Evolutionary conservation across 805 yeast genomes (phyloP).

Genomic region (Hanseniaspora nectarophila): DNA sequence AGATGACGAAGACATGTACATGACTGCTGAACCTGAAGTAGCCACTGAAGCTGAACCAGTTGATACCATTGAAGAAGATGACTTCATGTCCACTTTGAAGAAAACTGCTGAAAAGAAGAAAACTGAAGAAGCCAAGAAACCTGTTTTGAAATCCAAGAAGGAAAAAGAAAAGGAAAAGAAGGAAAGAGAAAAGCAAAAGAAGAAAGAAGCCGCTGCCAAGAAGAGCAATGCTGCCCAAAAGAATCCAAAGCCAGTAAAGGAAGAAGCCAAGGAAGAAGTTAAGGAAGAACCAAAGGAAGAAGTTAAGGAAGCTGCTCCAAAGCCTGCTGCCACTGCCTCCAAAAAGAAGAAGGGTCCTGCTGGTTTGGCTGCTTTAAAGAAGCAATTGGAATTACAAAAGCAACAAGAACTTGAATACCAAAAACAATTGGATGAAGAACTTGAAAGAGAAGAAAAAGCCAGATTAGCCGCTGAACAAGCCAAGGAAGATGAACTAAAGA

Average conservation of each 20-base stretch:
- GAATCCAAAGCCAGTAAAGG: slow-evolving; percentile 15
- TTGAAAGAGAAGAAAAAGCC: slow-evolving; percentile 36
- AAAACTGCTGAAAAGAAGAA: slow-evolving; percentile 67
- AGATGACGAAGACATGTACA: slow-evolving; percentile 45
- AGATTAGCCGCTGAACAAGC: slow-evolving; percentile 33
- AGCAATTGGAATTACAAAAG: slow-evolving; percentile 77
- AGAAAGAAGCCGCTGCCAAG: slow-evolving; percentile 43
- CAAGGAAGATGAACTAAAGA: slow-evolving; percentile 46
- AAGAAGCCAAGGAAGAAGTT: slow-evolving; percentile 17
- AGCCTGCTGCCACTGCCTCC: slow-evolving; percentile 31
- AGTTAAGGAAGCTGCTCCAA: slow-evolving; percentile 30
- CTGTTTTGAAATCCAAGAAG: slow-evolving; percentile 76
- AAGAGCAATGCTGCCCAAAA: slow-evolving; percentile 29
- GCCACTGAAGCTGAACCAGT: slow-evolving; percentile 27
- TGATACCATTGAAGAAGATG: slow-evolving; percentile 36
- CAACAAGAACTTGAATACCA: slow-evolving; percentile 77
- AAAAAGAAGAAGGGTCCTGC: slow-evolving; percentile 76
- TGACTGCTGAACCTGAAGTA: slow-evolving; percentile 18
- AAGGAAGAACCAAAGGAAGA: slow-evolving; percentile 31
- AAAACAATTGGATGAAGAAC: slow-evolving; percentile 66
- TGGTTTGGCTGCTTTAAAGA: slow-evolving; percentile 80
- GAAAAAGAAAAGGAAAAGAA: slow-evolving; percentile 93
- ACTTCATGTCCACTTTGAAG: slow-evolving; percentile 74
- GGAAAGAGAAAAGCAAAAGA: slow-evolving; percentile 71
- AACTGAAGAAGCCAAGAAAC: slow-evolving; percentile 54